A percentile compares a stretch with the other conserved stretches of the same genome.
phyloP scores from a whole-genome alignment of 2,329 filamentous ascomycete species.

The Paecilomyces sp. region DNA sequence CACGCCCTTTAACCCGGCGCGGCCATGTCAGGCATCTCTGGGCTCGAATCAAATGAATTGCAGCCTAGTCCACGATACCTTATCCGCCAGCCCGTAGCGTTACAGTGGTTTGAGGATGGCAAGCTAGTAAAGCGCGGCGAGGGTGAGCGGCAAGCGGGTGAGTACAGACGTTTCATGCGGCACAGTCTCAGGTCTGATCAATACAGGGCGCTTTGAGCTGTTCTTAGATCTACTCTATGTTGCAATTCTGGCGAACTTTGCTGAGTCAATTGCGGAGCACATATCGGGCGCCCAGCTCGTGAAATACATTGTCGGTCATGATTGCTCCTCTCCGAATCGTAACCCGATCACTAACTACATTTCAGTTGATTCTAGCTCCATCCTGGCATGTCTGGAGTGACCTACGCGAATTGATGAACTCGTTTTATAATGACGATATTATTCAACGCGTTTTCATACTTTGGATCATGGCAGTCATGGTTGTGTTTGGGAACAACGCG shows the following conservation, averaged over 20 bases:
- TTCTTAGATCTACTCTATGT: slow-evolving; percentile 47
- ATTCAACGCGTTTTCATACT: slow-evolving; percentile 41
- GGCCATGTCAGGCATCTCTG: background rate
- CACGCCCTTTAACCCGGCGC: background rate
- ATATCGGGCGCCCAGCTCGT: slow-evolving; percentile 37
- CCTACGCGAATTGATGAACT: slow-evolving; percentile 46
- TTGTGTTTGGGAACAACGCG: slow-evolving; percentile 45
- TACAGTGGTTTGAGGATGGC: slow-evolving; percentile 43
- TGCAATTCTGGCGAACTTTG: slow-evolving; percentile 46
- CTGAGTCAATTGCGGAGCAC: slow-evolving; percentile 42
- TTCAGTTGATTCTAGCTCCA: slow-evolving; percentile 38
- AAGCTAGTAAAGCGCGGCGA: slow-evolving; percentile 36
- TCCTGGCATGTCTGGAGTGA: slow-evolving; percentile 48
- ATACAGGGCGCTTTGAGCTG: slow-evolving; percentile 39
- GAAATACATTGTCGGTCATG: slow-evolving; percentile 35
- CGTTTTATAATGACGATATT: slow-evolving; percentile 46
- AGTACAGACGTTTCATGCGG: slow-evolving; percentile 7
- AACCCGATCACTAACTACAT: background rate
- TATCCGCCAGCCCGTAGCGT: slow-evolving; percentile 24
- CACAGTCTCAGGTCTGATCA: background rate
- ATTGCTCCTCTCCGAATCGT: background rate
- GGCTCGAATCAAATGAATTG: background rate
- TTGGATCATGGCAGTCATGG: slow-evolving; percentile 46
- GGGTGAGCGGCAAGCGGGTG: slow-evolving; percentile 37
- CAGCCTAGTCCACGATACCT: slow-evolving; percentile 17